Evolutionary conservation across 371 early-diverging fungal species (phyloP).

Genomic region (Homolaphlyctis polyrhiza): DNA sequence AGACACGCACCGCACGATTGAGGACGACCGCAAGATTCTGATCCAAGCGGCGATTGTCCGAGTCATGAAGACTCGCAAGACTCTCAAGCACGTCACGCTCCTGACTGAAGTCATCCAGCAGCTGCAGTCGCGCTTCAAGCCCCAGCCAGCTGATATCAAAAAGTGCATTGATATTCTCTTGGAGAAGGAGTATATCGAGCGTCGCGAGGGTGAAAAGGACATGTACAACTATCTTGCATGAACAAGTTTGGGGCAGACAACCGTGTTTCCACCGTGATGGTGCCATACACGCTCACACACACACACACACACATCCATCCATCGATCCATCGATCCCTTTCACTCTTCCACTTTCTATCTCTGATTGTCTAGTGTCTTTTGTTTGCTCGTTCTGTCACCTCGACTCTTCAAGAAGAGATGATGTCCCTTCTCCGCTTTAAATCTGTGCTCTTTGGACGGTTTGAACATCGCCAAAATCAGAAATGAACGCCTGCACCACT

Average conservation of each 20-base stretch:
- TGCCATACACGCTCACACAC: no score
- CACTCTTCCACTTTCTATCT: background rate
- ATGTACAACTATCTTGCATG: conserved; percentile 45
- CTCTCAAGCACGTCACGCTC: conserved; percentile 78
- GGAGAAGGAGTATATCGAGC: conserved; percentile 93
- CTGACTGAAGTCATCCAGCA: conserved; percentile 88
- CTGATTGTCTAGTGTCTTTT: no score
- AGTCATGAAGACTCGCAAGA: conserved; percentile 94
- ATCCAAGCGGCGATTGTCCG: conserved; percentile 97
- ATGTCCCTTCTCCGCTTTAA: no score
- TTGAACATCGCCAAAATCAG: no score
- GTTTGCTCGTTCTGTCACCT: no score
- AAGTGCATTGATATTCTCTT: conserved; percentile 92
- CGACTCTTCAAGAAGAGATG: no score
- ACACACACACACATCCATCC: no score
- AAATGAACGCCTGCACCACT: no score
- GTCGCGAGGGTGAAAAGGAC: conserved; percentile 78
- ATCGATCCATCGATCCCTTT: no score
- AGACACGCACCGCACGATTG: conserved; percentile 83
- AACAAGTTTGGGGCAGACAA: no score
- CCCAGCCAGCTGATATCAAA: conserved; percentile 88
- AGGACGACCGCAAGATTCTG: conserved; percentile 79
- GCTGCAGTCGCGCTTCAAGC: conserved; percentile 85
- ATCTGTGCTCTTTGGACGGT: no score
- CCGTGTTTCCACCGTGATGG: no score